Percentiles rank a stretch among this genome's conserved stretches.
Conservation (phyloP, 495 filamentous ascomycete genomes). For the Glonium stellatum region DNA sequence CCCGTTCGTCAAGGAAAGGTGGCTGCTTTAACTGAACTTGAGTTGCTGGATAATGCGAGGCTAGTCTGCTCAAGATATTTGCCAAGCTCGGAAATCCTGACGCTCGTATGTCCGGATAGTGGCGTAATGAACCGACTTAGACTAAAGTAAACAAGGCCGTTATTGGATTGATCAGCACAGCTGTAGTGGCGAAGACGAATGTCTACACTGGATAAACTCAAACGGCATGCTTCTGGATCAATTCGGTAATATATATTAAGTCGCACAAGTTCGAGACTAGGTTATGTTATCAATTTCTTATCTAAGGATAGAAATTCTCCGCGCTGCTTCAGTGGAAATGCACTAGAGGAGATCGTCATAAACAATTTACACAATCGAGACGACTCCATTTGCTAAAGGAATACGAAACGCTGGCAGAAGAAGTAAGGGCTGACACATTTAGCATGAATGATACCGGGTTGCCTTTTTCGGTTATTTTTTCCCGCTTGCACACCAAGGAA, state of each 20-base stretch:
- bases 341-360: not conserved
- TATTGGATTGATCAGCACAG: not conserved
- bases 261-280: not conserved
- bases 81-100: too few relatives aligned
- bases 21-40: too few relatives aligned
- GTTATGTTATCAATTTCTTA: not conserved
- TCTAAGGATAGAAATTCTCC: not conserved
- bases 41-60: too few relatives aligned
- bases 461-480: slow-evolving; percentile 8
- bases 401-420: not conserved
- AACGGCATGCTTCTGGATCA: not conserved
- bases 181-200: not conserved
- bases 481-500: slow-evolving; percentile 1
- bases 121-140: not conserved
- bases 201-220: not conserved
- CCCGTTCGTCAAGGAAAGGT: not conserved
- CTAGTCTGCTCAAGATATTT: too few relatives aligned
- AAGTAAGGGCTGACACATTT: not conserved
- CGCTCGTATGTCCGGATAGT: too few relatives aligned
- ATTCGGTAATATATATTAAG: not conserved
- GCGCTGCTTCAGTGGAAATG: not conserved
- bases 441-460: slow-evolving; percentile 3
- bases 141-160: not conserved
- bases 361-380: not conserved
- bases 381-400: not conserved